phyloP scores from a whole-genome alignment of 495 filamentous ascomycete species.

The Penicillium salamii region DNA sequence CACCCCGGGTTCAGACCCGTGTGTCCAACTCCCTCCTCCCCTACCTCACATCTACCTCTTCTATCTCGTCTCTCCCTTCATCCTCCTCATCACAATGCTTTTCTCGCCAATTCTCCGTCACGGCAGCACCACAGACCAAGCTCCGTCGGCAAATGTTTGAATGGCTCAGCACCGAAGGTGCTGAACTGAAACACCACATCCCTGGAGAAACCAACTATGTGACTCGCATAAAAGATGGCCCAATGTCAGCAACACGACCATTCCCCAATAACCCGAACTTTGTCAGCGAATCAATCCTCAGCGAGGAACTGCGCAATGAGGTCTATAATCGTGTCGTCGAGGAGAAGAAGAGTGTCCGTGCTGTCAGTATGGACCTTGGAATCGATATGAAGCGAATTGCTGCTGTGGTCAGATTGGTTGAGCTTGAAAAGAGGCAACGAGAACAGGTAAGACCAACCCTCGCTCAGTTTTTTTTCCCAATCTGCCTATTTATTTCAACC shows the following conservation, averaged over 20 bases:
- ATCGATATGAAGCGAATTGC: constrained; percentile 86
- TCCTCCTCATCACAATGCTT: constrained; percentile 22
- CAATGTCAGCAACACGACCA: constrained; percentile 36
- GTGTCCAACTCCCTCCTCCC: constrained; percentile 39
- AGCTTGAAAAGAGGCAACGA: constrained; percentile 76
- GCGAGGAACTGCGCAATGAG: constrained; percentile 68
- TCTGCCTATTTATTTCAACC: constrained; percentile 1
- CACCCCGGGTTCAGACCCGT: constrained; percentile 44
- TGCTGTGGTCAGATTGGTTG: constrained; percentile 83
- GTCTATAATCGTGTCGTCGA: constrained; percentile 68
- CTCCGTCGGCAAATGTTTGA: constrained; percentile 58
- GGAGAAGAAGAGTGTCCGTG: constrained; percentile 65
- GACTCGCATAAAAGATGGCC: constrained; percentile 33
- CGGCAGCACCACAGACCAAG: constrained; percentile 41
- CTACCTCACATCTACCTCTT: constrained; percentile 31
- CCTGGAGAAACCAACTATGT: constrained; percentile 67
- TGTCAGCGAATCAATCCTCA: constrained; percentile 68
- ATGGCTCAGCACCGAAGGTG: constrained; percentile 64
- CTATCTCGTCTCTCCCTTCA: constrained; percentile 12
- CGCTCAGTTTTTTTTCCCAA: too few species aligned
- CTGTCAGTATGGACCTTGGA: constrained; percentile 70
- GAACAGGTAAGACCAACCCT: constrained; percentile 61
- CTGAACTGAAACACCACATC: constrained; percentile 51
- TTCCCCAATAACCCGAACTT: constrained; percentile 79
- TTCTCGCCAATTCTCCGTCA: constrained; percentile 48